phyloP scores from a whole-genome alignment of 768 basidiomycete genomes.

The Lactarius deliciosus region DNA sequence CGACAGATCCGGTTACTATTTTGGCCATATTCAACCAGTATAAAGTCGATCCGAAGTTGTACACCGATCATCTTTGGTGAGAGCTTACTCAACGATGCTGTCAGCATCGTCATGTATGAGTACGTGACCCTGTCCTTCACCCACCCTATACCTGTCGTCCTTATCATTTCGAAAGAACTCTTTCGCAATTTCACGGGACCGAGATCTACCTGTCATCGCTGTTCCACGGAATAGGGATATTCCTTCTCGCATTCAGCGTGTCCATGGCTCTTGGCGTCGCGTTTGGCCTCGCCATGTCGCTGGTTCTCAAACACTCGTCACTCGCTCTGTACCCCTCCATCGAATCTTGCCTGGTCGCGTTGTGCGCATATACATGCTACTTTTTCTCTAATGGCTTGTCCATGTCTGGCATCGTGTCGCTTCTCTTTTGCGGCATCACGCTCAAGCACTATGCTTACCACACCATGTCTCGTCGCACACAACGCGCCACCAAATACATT shows the following conservation, averaged over 20 bases:
- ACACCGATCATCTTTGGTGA: constrained; percentile 98
- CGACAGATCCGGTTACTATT: constrained; percentile 98
- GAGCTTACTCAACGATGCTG: constrained; percentile 95
- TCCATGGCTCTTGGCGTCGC: constrained; percentile 91
- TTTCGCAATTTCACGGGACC: constrained; percentile 88
- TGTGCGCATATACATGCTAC: constrained; percentile 96
- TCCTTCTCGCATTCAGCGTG: constrained; percentile 75
- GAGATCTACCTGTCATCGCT: constrained; percentile 86
- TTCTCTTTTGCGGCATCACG: constrained; percentile 98
- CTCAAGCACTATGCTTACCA: constrained; percentile 99
- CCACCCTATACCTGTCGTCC: neutral
- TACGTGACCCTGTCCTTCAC: constrained; percentile 48
- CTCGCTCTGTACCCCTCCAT: constrained; percentile 86
- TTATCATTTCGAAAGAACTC: constrained; percentile 56
- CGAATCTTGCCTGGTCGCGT: constrained; percentile 94
- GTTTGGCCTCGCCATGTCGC: constrained; percentile 88
- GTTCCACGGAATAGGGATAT: constrained; percentile 94
- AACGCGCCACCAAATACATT: constrained; percentile 92
- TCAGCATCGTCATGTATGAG: constrained; percentile 99
- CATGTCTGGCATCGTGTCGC: constrained; percentile 96
- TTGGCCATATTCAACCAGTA: constrained; percentile 98
- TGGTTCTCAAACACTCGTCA: constrained; percentile 93
- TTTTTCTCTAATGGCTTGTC: constrained; percentile 97
- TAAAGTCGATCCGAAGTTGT: constrained; percentile 84
- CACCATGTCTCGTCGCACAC: constrained; percentile 95